A percentile compares a stretch with the other conserved stretches of the same genome.
phyloP scores from a whole-genome alignment of 768 basidiomycete species.

The Boletus vinaceobasis region DNA sequence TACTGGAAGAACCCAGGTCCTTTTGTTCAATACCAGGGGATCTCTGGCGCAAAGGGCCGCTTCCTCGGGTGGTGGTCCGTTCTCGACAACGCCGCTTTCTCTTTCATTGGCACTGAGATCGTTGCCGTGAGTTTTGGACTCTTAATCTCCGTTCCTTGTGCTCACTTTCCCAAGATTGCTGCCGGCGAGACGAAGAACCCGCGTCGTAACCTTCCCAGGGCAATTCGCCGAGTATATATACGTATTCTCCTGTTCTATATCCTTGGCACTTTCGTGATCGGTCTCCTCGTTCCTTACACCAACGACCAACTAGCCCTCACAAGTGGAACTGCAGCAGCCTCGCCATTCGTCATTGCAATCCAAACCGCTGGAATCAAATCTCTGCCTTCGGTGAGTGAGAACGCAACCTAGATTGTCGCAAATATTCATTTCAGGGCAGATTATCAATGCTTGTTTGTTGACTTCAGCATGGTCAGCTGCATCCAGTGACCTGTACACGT shows the following conservation, averaged over 20 bases:
- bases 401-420: conserved; percentile 14
- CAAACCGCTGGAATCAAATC: conserved; percentile 79
- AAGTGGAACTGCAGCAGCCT: conserved; percentile 61
- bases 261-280: conserved; percentile 68
- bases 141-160: background rate
- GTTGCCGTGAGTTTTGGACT: conserved; percentile 63
- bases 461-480: conserved; percentile 94
- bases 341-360: conserved; percentile 92
- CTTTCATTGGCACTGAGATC: conserved; percentile 92
- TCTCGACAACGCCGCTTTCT: conserved; percentile 87
- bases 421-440: conserved; percentile 33
- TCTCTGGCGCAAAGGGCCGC: conserved; percentile 64
- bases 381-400: conserved; percentile 62
- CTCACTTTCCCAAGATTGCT: conserved; percentile 57
- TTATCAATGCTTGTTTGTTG: conserved; percentile 80
- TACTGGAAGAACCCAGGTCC: conserved; percentile 91
- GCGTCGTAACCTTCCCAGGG: conserved; percentile 57
- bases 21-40: conserved; percentile 67
- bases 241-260: conserved; percentile 84
- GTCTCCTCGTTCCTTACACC: conserved; percentile 77
- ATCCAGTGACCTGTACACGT: conserved; percentile 85
- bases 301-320: conserved; percentile 49
- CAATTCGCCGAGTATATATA: conserved; percentile 59
- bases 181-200: conserved; percentile 93
- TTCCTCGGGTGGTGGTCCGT: conserved; percentile 75